These are phyloP conservation scores for Aquilaria sinensis DNA, from an alignment of 345 rosid species.

Conservation along the genomic window DNA sequence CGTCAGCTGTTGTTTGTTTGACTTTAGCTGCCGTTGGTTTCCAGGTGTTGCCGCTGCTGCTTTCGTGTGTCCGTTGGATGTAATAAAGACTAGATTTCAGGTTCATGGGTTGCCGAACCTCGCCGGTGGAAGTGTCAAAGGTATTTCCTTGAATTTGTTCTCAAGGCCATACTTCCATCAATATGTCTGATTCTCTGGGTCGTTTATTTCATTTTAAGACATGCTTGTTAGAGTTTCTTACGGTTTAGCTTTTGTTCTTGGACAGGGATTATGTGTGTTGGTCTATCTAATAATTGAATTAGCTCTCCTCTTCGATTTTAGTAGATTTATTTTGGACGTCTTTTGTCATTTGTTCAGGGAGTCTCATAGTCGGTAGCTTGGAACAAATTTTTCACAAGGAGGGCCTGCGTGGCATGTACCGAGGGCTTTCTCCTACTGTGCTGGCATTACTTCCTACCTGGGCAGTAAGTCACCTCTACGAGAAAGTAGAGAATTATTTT, in stretches of 20 bases:
- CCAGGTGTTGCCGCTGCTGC: conserved; percentile 82
- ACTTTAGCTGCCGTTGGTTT: conserved; percentile 1
- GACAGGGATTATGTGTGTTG: too few species aligned
- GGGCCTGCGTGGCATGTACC: conserved; percentile 75
- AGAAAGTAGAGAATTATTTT: too few species aligned
- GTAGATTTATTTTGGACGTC: too few species aligned
- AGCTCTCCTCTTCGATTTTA: too few species aligned
- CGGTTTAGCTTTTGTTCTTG: too few species aligned
- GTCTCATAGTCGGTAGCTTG: conserved; percentile 72
- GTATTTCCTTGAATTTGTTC: conserved; percentile 21
- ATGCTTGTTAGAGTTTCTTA: too few species aligned
- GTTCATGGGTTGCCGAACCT: conserved; percentile 72
- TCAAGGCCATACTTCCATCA: too few species aligned
- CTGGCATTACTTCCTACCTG: conserved; percentile 85
- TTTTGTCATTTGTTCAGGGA: conserved; percentile 39
- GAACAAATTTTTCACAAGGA: conserved; percentile 61
- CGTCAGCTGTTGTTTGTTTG: neutral
- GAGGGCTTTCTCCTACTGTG: conserved; percentile 72
- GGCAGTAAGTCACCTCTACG: conserved; percentile 46
- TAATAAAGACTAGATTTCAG: conserved; percentile 87
- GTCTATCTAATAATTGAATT: too few species aligned
- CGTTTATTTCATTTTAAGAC: too few species aligned
- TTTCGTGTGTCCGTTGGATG: conserved; percentile 89
- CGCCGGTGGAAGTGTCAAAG: conserved; percentile 32
- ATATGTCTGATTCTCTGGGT: too few species aligned